Percentiles rank a stretch among this genome's conserved stretches.
These are phyloP conservation scores for Botrytis sinoallii DNA, from an alignment of 2,329 filamentous ascomycete species.

Conservation along the genomic window DNA sequence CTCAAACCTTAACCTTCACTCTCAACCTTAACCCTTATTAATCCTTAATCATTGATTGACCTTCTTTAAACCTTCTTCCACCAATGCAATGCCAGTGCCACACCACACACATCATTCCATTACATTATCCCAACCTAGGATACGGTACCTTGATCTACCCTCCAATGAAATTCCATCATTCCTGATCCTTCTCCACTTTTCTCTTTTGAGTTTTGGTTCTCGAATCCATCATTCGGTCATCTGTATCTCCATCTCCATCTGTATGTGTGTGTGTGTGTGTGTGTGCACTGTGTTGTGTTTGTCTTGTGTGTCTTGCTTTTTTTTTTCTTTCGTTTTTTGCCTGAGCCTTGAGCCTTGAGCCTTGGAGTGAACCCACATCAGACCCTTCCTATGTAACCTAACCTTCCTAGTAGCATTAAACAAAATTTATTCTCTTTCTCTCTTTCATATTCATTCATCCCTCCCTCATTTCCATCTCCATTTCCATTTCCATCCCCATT, in stretches of 20 bases:
- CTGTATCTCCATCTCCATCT: background rate
- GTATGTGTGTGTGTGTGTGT: background rate
- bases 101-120: background rate
- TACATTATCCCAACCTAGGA: too few relatives aligned
- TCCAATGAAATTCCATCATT: background rate
- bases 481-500: background rate
- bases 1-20: too few relatives aligned
- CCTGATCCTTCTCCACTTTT: background rate
- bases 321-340: background rate
- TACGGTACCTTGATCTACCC: background rate
- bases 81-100: too few relatives aligned
- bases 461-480: background rate
- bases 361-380: background rate
- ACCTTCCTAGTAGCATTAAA: too few relatives aligned
- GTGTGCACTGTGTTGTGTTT: background rate
- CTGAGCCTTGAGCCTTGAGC: background rate
- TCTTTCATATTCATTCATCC: background rate
- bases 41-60: too few relatives aligned
- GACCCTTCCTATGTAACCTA: background rate
- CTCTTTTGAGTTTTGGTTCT: background rate
- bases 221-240: background rate
- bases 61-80: too few relatives aligned
- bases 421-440: background rate
- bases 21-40: too few relatives aligned
- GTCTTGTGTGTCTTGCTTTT: background rate